Evolutionary conservation across 2,329 filamentous ascomycete genomes (phyloP).

Genomic region (Colletotrichum orchidophilum): DNA sequence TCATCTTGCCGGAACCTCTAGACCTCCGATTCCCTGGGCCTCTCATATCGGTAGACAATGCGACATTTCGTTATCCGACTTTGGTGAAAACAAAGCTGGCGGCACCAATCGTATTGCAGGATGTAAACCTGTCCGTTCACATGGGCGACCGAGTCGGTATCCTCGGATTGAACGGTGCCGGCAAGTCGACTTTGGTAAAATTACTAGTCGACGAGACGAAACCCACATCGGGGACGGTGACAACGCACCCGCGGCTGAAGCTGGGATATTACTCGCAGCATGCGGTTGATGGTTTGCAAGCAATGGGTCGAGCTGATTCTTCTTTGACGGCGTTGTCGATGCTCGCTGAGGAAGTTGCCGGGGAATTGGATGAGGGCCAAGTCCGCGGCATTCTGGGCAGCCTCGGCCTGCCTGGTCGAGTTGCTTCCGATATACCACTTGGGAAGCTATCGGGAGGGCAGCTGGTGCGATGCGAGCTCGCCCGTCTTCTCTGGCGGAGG

Average conservation of each 20-base stretch:
- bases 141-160: slow-evolving; percentile 80
- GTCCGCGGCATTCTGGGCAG: slow-evolving; percentile 72
- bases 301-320: slow-evolving; percentile 54
- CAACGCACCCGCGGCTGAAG: slow-evolving; percentile 73
- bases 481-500: slow-evolving; percentile 71
- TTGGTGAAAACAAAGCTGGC: slow-evolving; percentile 41
- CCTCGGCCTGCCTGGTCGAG: slow-evolving; percentile 75
- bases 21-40: slow-evolving; percentile 80
- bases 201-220: slow-evolving; percentile 70
- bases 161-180: slow-evolving; percentile 81
- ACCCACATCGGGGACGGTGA: slow-evolving; percentile 69
- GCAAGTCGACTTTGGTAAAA: slow-evolving; percentile 82
- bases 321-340: slow-evolving; percentile 72
- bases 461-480: slow-evolving; percentile 72
- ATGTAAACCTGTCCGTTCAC: slow-evolving; percentile 74
- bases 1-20: slow-evolving; percentile 68
- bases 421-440: slow-evolving; percentile 78
- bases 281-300: slow-evolving; percentile 75
- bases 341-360: slow-evolving; percentile 63
- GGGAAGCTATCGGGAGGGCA: slow-evolving; percentile 82
- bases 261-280: slow-evolving; percentile 85
- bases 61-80: slow-evolving; percentile 69
- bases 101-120: slow-evolving; percentile 62
- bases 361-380: slow-evolving; percentile 70
- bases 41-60: slow-evolving; percentile 76